Evolutionary conservation across 108 stramenopile genomes (phyloP), one percentile per base, ranked within the genome.

Genomic region (Skeletonema costatum): DNA sequence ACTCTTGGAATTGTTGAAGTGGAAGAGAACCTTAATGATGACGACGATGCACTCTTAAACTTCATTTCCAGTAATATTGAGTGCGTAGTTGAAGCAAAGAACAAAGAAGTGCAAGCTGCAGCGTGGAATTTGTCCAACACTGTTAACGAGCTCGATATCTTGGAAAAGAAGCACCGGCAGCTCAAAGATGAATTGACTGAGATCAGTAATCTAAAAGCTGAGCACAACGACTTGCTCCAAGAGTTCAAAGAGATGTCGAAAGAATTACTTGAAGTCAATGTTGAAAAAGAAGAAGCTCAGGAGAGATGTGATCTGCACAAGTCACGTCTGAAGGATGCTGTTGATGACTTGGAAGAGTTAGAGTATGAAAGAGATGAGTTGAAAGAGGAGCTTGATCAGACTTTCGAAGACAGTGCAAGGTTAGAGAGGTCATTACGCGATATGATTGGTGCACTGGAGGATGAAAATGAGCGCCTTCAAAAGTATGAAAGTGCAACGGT

Each of bases 261-360:
- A 46, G 44, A 46, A 14, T 46, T 46, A 46, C 16, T 46, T 46
- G 68, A 71, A 41, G 35, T 50, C n/a, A 17, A 56, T n/a, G 46
- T 31, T 68, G 69, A 73, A 50, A 69, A 71, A 41, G 74, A 60
- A 21, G 48, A 61, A 39, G 46, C 60, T 38, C 58, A 78, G 39
- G 75, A 77, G 36, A 66, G 73, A 51, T 60, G 82, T 36, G 82
- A 83, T 51, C 32, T 77, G 12, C 68, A 76, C 33, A 63, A 83
- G 29, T 68, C 68, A 12, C 70, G 72, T 32, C 38, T 83, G 25
- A 73, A 69, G 44, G 82, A 83, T 30, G 82, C 82, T 2, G 82
- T 77, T 56, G 82, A 83, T 21, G 75, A 83, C 48, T 48, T 83
- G 32, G 75, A 83, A 44, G 76, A 76, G 32, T 51, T 83, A 30